These are phyloP conservation scores for Agarophyton chilense DNA, from an alignment of 23 red algal genomes.

Conservation along the genomic window DNA sequence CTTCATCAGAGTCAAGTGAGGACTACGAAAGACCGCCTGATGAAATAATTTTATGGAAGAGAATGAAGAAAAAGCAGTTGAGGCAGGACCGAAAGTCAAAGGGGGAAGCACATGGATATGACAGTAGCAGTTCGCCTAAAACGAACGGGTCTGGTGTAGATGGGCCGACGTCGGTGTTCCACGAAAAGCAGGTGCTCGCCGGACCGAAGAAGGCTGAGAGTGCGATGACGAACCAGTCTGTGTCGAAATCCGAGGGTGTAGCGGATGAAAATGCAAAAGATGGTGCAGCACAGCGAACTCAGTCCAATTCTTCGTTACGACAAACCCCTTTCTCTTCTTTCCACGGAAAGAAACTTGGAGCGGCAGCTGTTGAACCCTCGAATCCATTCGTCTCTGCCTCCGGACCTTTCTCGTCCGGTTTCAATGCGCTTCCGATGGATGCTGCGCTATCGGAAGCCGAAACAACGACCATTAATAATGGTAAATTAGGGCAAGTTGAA, in stretches of 20 bases:
- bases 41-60: not conserved
- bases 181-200: not conserved
- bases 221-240: not conserved
- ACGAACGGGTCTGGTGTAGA: too few species aligned
- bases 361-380: not conserved
- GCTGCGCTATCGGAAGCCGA: not conserved
- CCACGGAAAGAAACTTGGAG: not conserved
- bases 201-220: not conserved
- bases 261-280: not conserved
- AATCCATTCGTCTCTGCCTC: not conserved
- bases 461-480: not conserved
- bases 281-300: not conserved
- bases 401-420: not conserved
- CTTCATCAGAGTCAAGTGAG: not conserved
- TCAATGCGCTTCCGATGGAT: not conserved
- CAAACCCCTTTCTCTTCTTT: not conserved
- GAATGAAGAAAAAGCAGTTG: not conserved
- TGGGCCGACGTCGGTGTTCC: too few species aligned
- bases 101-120: not conserved
- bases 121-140: too few species aligned
- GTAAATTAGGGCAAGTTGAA: not conserved
- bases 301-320: not conserved
- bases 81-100: not conserved
- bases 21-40: constrained; percentile 20
- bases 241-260: not conserved